Conservation (phyloP, 129 eudicot genomes). For the Heracleum sosnowskyi region DNA sequence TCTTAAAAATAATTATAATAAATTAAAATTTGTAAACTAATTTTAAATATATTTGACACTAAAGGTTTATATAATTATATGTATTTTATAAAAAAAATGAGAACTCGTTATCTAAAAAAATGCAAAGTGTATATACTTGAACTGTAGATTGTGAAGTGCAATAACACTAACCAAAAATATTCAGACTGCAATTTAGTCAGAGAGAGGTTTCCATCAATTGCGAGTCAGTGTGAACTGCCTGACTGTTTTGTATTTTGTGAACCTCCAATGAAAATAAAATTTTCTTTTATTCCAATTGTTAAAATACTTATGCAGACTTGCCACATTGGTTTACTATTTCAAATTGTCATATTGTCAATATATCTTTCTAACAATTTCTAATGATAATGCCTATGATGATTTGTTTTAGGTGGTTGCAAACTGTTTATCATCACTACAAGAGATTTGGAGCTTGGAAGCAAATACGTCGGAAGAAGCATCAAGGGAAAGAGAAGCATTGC, state of each 20-base stretch:
- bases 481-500: constrained; percentile 70
- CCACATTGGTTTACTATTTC: not conserved
- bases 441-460: constrained; percentile 91
- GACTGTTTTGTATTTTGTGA: not conserved
- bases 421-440: constrained; percentile 79
- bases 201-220: not conserved
- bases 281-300: not conserved
- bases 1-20: too few species aligned
- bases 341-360: not conserved
- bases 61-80: too few species aligned
- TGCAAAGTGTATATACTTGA: not conserved
- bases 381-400: not conserved
- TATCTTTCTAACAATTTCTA: not conserved
- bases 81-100: too few species aligned
- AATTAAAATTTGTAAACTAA: not conserved
- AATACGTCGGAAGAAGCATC: constrained; percentile 80
- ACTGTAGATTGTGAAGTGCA: not conserved
- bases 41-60: not conserved
- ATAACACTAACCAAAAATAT: not conserved
- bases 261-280: not conserved
- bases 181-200: not conserved
- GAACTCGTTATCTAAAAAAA: too few species aligned
- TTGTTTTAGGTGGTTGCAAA: constrained; percentile 78
- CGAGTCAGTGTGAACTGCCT: not conserved
- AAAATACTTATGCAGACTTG: not conserved